Evolutionary conservation across 257 asterid genomes (phyloP), one percentile per base, ranked within the genome.

Genomic region (Przewalskia tangutica): DNA sequence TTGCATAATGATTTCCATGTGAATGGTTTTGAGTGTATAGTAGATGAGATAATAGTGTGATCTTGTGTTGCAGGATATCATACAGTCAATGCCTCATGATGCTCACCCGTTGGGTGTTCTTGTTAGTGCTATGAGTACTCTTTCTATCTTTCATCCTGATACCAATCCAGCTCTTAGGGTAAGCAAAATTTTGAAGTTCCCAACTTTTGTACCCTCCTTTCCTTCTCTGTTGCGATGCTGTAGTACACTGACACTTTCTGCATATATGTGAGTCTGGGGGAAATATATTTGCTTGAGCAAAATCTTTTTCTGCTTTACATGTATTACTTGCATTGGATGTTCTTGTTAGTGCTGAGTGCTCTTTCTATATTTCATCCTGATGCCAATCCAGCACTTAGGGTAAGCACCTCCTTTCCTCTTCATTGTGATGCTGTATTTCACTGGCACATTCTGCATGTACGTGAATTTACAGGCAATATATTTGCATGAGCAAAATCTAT

Each of bases 81-180:
- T 95, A 87, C 98, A 93, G 85, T 89, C 97, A 59, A 95, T 95
- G 98, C 99, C 98, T 76, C 99, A 95, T 85, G 98, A 95, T 89
- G 97, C 99, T 83, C 99, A 95, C 87, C 99, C 99, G 13, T 93
- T 95, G 99, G 99, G 99, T 84, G 99, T 95, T 84, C 98, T 95
- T 83, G 97, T 95, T 82, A 91, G 98, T 82, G 93, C 98, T 56
- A 88, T 95, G 97, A 92, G 99, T 84, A 91, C 97, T 67, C 98
- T 95, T 65, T 95, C 99, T 14, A 87, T 95, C 82, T 95, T 93
- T 77, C 99, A 95, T 87, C 99, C 98, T 12, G 97, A 95, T 92
- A 97, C 99, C 23, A 95, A 95, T 88, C 99, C 99, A 59, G 98
- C 98, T 83, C 90, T 95, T 82, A 91, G 95, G 84, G 99, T 95